Conservation (phyloP, 768 basidiomycete genomes). For the Auricularia heimuer region DNA sequence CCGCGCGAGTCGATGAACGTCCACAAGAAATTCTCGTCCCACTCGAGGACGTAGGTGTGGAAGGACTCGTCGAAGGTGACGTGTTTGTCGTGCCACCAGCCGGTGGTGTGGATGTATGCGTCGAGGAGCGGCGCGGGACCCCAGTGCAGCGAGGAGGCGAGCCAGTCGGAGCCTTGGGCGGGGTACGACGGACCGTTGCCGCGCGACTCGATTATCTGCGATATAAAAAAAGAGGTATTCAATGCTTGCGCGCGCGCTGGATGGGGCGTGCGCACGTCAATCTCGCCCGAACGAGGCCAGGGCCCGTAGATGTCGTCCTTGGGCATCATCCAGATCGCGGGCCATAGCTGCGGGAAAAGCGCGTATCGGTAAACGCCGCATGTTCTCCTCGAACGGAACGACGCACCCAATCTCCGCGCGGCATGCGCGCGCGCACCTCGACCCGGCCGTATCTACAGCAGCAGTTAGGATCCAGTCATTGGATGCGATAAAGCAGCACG, state of each 20-base stretch:
- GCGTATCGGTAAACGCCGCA: slow-evolving; percentile 1
- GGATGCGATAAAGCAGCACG: not conserved
- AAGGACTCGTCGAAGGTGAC: slow-evolving; percentile 57
- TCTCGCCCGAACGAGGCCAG: slow-evolving; percentile 55
- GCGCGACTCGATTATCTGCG: slow-evolving; percentile 30
- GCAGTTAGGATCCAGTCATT: too few species aligned
- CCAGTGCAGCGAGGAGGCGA: slow-evolving; percentile 56
- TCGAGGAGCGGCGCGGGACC: slow-evolving; percentile 41
- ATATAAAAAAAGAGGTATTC: too few species aligned
- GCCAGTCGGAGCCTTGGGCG: slow-evolving; percentile 34
- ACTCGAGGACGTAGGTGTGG: slow-evolving; percentile 78
- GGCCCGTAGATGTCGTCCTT: slow-evolving; percentile 34
- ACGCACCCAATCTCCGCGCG: slow-evolving; percentile 13
- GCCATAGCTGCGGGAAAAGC: slow-evolving; percentile 16
- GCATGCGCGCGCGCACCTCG: slow-evolving; percentile 53
- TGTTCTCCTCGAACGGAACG: not conserved
- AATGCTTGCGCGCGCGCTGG: too few species aligned
- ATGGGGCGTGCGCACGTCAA: slow-evolving; percentile 38
- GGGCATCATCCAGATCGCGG: slow-evolving; percentile 39
- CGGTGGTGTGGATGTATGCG: slow-evolving; percentile 55
- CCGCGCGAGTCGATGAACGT: slow-evolving; percentile 74
- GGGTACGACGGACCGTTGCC: slow-evolving; percentile 48
- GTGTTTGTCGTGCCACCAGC: slow-evolving; percentile 62
- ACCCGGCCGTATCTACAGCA: slow-evolving; percentile 42
- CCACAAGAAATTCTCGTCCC: slow-evolving; percentile 66